These are phyloP conservation scores for Plasmodium malariae DNA, from an alignment of 169 alveolate genomes.

Conservation along the genomic window DNA sequence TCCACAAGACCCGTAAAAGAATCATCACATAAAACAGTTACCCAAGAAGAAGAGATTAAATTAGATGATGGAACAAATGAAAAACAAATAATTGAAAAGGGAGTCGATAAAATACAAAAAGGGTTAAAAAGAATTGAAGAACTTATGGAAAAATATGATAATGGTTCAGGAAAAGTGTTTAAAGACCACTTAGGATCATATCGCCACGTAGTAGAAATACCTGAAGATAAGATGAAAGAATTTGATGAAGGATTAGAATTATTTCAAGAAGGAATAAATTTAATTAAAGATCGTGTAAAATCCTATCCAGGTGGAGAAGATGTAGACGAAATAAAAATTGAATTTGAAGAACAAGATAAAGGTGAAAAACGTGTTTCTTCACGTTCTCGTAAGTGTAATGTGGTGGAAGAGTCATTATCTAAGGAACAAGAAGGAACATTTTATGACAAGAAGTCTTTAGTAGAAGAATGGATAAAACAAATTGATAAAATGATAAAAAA, in stretches of 20 bases:
- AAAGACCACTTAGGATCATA: constrained; percentile 41
- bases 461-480: constrained; percentile 32
- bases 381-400: no score
- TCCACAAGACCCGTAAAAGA: background rate
- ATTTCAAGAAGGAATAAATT: constrained; percentile 41
- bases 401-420: background rate
- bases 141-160: constrained; percentile 14
- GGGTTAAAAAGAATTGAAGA: constrained; percentile 33
- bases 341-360: constrained; percentile 24
- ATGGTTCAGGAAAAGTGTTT: constrained; percentile 13
- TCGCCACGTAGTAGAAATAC: constrained; percentile 23
- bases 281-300: constrained; percentile 20
- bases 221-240: constrained; percentile 23
- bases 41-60: constrained; percentile 2
- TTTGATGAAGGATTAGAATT: constrained; percentile 38
- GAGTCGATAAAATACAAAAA: constrained; percentile 20
- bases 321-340: constrained; percentile 39
- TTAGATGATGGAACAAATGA: constrained; percentile 21
- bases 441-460: background rate
- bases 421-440: background rate
- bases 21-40: background rate
- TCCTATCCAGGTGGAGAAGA: background rate
- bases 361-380: background rate
- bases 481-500: constrained; percentile 1
- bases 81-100: constrained; percentile 25